Conservation (phyloP, 345 rosid species). For the Isatis tinctoria region DNA sequence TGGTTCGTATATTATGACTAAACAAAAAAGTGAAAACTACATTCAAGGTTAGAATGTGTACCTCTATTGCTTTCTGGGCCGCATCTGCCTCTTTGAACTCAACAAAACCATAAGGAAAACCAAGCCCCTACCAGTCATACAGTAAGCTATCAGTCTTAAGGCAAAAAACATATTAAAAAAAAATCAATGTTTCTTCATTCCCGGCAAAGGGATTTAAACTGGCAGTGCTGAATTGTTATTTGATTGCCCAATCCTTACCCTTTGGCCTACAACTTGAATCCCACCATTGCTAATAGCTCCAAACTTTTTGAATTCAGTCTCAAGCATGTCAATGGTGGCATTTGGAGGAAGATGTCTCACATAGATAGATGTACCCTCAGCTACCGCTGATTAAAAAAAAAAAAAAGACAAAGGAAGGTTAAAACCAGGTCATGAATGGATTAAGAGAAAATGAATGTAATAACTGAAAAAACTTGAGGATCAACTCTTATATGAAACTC, state of each 20-base stretch:
- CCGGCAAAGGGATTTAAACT: neutral
- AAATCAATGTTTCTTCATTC: neutral
- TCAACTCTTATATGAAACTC: neutral
- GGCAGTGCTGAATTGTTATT: neutral
- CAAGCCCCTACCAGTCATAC: slow-evolving; percentile 46
- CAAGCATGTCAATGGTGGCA: slow-evolving; percentile 56
- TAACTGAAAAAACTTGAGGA: neutral
- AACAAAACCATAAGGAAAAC: slow-evolving; percentile 72
- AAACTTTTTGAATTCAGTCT: slow-evolving; percentile 74
- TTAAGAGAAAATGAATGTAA: neutral
- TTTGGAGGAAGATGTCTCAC: slow-evolving; percentile 71
- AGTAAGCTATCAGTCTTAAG: neutral
- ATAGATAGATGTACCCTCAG: slow-evolving; percentile 74
- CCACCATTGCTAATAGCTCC: slow-evolving; percentile 71
- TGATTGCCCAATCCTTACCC: neutral
- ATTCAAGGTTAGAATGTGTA: slow-evolving; percentile 5
- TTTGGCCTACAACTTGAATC: slow-evolving; percentile 18
- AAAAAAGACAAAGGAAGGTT: neutral
- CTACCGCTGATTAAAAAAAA: slow-evolving; percentile 18
- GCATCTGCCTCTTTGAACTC: slow-evolving; percentile 76
- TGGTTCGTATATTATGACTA: neutral
- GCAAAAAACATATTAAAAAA: neutral
- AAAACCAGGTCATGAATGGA: neutral
- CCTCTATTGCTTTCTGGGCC: slow-evolving; percentile 85
- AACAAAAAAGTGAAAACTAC: neutral